These are phyloP conservation scores for Arabidopsis lyrata DNA, from an alignment of 441 rosid genomes.

Conservation along the genomic window DNA sequence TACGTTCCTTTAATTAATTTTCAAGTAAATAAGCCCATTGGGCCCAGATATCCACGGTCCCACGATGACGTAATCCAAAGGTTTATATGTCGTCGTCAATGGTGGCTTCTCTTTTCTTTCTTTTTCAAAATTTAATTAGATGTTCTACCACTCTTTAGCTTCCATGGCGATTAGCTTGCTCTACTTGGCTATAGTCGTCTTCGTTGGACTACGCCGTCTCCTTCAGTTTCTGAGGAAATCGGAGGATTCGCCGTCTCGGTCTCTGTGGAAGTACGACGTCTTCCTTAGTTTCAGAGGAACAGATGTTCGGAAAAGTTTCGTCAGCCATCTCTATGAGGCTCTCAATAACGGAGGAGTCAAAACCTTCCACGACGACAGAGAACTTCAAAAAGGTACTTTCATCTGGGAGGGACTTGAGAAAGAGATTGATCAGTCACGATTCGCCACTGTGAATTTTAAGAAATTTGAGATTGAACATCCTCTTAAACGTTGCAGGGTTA, in stretches of 20 bases:
- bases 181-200: not conserved
- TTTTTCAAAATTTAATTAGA: too few relatives aligned
- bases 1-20: too few relatives aligned
- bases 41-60: too few relatives aligned
- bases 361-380: constrained; percentile 17
- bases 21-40: too few relatives aligned
- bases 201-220: constrained; percentile 2
- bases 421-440: constrained; percentile 40
- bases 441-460: too few relatives aligned
- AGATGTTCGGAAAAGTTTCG: constrained; percentile 18
- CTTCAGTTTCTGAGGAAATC: not conserved
- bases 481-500: too few relatives aligned
- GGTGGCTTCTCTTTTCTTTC: not conserved
- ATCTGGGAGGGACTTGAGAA: constrained; percentile 19
- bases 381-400: not conserved
- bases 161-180: not conserved
- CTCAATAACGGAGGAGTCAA: constrained; percentile 9
- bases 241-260: not conserved
- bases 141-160: not conserved
- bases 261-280: constrained; percentile 28
- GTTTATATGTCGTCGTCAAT: too few relatives aligned
- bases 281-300: constrained; percentile 34
- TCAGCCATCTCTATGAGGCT: constrained; percentile 21
- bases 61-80: not conserved
- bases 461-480: too few relatives aligned